Evolutionary conservation across 306 rosid genomes (phyloP).

Genomic region (Cucumis sativus): DNA sequence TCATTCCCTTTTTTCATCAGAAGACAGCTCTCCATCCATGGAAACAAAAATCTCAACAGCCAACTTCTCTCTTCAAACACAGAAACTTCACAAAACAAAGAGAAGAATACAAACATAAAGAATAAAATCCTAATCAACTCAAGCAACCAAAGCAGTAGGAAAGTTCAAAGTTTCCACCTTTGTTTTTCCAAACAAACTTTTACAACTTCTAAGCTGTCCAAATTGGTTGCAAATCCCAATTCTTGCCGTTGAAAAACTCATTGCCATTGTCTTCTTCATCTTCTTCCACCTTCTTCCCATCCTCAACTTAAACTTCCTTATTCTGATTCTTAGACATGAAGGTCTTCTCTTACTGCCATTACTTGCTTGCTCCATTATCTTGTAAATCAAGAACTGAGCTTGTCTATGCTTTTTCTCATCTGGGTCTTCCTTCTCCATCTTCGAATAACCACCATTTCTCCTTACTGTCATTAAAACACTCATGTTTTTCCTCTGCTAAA

Average conservation of each 20-base stretch:
- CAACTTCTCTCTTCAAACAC: background rate
- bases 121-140: background rate
- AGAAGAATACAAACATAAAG: background rate
- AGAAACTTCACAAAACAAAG: background rate
- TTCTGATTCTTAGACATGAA: slow-evolving; percentile 40
- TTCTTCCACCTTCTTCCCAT: slow-evolving; percentile 58
- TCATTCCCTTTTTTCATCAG: background rate
- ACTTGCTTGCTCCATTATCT: slow-evolving; percentile 47
- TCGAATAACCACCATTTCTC: slow-evolving; percentile 30
- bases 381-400: slow-evolving; percentile 84
- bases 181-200: slow-evolving; percentile 20
- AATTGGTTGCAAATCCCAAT: slow-evolving; percentile 33
- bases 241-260: slow-evolving; percentile 30
- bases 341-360: slow-evolving; percentile 15
- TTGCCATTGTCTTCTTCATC: slow-evolving; percentile 43
- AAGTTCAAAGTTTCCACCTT: slow-evolving; percentile 17
- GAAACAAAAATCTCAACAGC: background rate
- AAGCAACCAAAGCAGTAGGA: slow-evolving; percentile 6
- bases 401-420: slow-evolving; percentile 42
- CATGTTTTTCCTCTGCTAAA: background rate
- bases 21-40: background rate
- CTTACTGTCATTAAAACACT: slow-evolving; percentile 9
- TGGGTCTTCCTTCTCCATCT: slow-evolving; percentile 71
- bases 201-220: slow-evolving; percentile 42
- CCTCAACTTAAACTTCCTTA: slow-evolving; percentile 62